Base-by-base conservation (phyloP, 2,329 filamentous ascomycete species). In the Capronia americana region DNA sequence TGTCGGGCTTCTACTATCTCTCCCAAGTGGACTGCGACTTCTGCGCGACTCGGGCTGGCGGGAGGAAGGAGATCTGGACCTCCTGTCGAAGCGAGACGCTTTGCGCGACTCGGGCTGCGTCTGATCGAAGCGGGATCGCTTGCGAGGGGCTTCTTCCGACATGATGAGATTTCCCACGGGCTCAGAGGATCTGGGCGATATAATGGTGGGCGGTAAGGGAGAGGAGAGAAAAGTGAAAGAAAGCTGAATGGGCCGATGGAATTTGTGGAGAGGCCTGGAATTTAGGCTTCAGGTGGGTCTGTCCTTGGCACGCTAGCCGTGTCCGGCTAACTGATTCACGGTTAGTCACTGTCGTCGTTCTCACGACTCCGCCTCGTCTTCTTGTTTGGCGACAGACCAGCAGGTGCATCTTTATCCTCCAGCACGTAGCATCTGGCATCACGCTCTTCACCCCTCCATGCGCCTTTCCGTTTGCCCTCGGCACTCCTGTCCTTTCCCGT, bases 91-190 rank as follows among this genome's bases (percentile, higher is more conserved):
- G 77, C 93, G 88, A 57, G 93, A 96, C 51, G 86, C 76, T 73
- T 88, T 85, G 75, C 89, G 90, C 64, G 90, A 88, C 75, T 95
- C 92, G 5, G 91, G 88, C 77, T 94, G 92, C 55, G 89, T 95
- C 79, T 96, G 92, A 77, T 98, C 94, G 80, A 98, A 97, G 78
- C 94, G 92, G 75, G 93, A 97, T 69, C 93, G 90, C 84, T 96
- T 96, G 20, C 70, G 60, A 32, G 71, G 71, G 12, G 69, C 69
- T 38, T 71, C 71, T 50, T 73, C 70, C n/a, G 70, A 70, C 71
- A 73, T 73, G 23, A 26, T 56, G 58, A 57, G 30, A 46, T 11
- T 7, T 26, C 44, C 6, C 7, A 11, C 4, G 44, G 14, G 41
- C 34, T 48, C 23, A 28, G 6, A 32, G n/a, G 20, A 32, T 2